Evolutionary conservation across 192 early-diverging fungal genomes (phyloP), one percentile per base, ranked within the genome.

Genomic region (Mortierella hygrophila): DNA sequence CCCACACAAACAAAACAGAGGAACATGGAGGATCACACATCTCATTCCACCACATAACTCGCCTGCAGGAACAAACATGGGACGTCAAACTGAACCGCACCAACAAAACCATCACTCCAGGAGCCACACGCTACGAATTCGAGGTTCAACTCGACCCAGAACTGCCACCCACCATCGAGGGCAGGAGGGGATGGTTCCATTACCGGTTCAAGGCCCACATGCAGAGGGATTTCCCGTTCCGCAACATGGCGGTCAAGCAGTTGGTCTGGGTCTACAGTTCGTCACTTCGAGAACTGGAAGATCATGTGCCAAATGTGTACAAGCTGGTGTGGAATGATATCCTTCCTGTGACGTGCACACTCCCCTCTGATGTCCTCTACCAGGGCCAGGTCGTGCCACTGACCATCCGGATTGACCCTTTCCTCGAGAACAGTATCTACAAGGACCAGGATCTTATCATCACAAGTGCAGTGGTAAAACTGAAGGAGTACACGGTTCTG

Each of bases 211-310:
- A 80, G 41, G 84, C 84, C 10, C 57, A 74, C 21, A 47, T 86
- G 42, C 40, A 44, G 4, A 69, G 84, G 13, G 84, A 79, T 40
- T 85, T 85, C 23, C 83, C 83, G 11, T 74, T 69, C 13, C 78
- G 83, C 1, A 69, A 85, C 49, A 85, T 85, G 83, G 83, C 83
- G 15, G 70, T 37, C 55, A 85, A 85, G 32, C 78, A 77, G n/a
- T 69, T 70, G 44, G 74, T 80, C 55, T 85, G 83, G 83, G 83
- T 85, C 5, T 85, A 85, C n/a, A 79, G 77, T 40, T 72, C 78
- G 7, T 65, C 38, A 4, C 16, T 82, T 2, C 5, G 23, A 6
- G 75, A 29, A 29, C 0, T 26, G 8, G 68, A 77, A 40, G 41
- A 3, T 0, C 38, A 47, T 2, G 70, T 69, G 32, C 78, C 78